phyloP scores from a whole-genome alignment of 257 asterid genomes.

The Haberlea rhodopensis region DNA sequence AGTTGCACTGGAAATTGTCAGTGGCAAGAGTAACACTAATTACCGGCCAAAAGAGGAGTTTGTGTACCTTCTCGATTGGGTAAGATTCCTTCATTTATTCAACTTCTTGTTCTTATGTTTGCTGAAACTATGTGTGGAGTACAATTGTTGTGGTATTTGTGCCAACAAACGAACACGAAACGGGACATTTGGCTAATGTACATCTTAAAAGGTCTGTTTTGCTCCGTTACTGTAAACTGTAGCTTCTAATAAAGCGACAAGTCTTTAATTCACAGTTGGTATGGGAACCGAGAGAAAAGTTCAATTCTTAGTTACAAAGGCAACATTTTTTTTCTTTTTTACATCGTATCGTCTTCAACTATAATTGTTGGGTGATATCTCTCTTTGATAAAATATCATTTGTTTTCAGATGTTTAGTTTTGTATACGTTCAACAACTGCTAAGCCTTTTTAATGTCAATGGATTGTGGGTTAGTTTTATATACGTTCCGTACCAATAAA shows the following conservation, averaged over 20 bases:
- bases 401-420: background rate
- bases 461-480: background rate
- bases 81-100: conserved; percentile 26
- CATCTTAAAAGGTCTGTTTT: background rate
- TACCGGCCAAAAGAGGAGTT: conserved; percentile 62
- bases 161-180: background rate
- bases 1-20: conserved; percentile 61
- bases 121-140: background rate
- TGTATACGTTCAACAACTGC: background rate
- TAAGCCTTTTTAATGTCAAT: too few relatives aligned
- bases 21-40: conserved; percentile 62
- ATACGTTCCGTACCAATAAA: background rate
- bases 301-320: background rate
- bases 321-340: background rate
- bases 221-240: background rate
- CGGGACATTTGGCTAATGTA: too few relatives aligned
- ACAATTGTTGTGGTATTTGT: too few relatives aligned
- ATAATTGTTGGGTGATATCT: too few relatives aligned
- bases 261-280: background rate
- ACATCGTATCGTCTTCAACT: background rate
- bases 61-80: conserved; percentile 80
- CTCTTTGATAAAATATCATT: too few relatives aligned
- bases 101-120: background rate
- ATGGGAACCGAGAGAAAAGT: background rate
- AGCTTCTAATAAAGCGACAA: background rate